Evolutionary conservation across 2,329 filamentous ascomycete genomes (phyloP).

Genomic region (Tothia fuscella): DNA sequence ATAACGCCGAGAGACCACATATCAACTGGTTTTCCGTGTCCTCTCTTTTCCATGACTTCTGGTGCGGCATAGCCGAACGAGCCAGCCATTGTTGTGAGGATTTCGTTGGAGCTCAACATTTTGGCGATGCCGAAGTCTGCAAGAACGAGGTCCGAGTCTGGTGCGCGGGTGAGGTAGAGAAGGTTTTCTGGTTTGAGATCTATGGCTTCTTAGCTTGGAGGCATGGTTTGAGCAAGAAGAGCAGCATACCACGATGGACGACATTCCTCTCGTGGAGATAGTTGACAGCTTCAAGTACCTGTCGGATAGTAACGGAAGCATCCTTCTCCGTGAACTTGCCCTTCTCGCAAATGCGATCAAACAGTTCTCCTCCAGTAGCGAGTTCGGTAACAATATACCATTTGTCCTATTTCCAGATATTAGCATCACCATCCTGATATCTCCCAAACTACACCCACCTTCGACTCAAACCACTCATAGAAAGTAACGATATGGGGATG

Average conservation of each 20-base stretch:
- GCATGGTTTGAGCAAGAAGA: neutral
- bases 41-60: conserved; percentile 95
- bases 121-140: conserved; percentile 99
- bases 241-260: conserved; percentile 69
- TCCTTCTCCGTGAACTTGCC: conserved; percentile 99
- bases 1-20: conserved; percentile 99
- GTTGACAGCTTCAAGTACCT: conserved; percentile 84
- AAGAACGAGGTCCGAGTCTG: conserved; percentile 75
- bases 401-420: conserved; percentile 58
- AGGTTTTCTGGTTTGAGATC: conserved; percentile 98
- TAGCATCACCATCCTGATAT: neutral
- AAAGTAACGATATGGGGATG: conserved; percentile 96
- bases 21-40: conserved; percentile 95
- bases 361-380: conserved; percentile 89
- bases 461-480: conserved; percentile 97
- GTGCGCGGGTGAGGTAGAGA: conserved; percentile 71
- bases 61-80: conserved; percentile 97
- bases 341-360: conserved; percentile 95
- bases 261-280: conserved; percentile 93
- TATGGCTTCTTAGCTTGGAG: conserved; percentile 25
- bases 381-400: conserved; percentile 98
- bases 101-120: conserved; percentile 83
- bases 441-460: conserved; percentile 43
- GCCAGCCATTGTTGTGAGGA: conserved; percentile 95
- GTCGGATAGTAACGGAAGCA: conserved; percentile 86